Evolutionary conservation across 179 eudicot genomes (phyloP), one percentile per base, ranked within the genome.

Genomic region (Vitellaria paradoxa): DNA sequence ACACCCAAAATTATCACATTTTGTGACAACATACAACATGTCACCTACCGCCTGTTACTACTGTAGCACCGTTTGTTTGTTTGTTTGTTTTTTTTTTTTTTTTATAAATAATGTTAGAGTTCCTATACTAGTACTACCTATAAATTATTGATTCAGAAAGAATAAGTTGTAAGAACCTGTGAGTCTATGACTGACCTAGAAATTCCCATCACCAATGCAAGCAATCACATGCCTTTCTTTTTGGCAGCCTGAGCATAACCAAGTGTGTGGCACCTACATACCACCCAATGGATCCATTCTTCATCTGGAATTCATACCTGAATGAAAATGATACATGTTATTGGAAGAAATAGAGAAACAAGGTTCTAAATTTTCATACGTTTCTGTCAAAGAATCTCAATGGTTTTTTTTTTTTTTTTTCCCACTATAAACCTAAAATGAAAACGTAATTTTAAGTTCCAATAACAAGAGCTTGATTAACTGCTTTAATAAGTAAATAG

Each of bases 201-300:
- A 92, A 76, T 94, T 92, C 42, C 97, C 97, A 80, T 92, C 93
- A 57, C 97, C 94, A 65, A 90, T 90, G 87, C 89, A 92, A 77
- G 97, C 85, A 80, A 92, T 85, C 40, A 92, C 89, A 21, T 94
- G 88, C 73, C 37, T 30, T 90, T 90, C 63, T 86, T 87, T 87
- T 85, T 83, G 10, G 91, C 92, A 62, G 92, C 97, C 82, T 89
- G 97, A 72, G 97, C 94, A 81, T 92, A 92, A n/a, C 97, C 97
- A 70, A 92, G 37, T 30, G 37, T 30, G 97, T 89, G 46, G 97
- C 94, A 78, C 97, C 97, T 14, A 92, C 93, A 0, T 94, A 89
- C 94, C 97, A 92, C 57, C 94, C 97, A n/a, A 89, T 90, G 3
- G 97, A 92, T 65, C 97, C 97, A 80, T 89, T 90, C 42, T 92